Conservation (phyloP, 768 basidiomycete genomes). For the Lactarius tabidus region DNA sequence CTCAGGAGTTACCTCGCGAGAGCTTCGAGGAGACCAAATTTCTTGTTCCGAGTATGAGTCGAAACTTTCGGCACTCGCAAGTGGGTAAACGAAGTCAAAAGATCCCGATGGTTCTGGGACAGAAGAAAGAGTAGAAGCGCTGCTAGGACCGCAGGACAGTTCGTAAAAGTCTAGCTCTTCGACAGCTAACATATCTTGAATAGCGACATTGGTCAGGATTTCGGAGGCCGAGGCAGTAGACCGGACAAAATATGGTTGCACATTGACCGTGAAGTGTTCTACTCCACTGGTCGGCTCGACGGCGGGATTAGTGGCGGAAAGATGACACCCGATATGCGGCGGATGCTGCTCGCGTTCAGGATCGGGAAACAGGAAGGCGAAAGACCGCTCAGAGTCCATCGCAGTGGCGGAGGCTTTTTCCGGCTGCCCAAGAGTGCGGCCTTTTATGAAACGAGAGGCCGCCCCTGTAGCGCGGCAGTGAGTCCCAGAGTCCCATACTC, state of each 20-base stretch:
- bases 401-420: background rate
- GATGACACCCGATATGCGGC: background rate
- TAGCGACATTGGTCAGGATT: constrained; percentile 11
- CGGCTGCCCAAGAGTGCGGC: background rate
- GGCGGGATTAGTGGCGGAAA: background rate
- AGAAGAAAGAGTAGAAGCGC: constrained; percentile 3
- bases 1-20: background rate
- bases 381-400: background rate
- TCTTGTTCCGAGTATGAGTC: background rate
- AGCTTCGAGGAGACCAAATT: background rate
- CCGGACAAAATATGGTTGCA: constrained; percentile 13
- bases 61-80: background rate
- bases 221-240: constrained; percentile 19
- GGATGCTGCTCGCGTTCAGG: background rate
- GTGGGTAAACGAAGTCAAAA: background rate
- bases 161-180: background rate
- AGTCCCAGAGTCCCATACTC: background rate
- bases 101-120: background rate
- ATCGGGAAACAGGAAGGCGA: background rate
- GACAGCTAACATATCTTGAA: constrained; percentile 12
- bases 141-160: background rate
- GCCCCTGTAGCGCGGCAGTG: background rate
- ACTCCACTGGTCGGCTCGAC: background rate
- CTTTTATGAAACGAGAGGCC: background rate
- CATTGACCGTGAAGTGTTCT: background rate